Conservation (phyloP, 1,284 basidiomycete species). For the Rhodotorula sp. region DNA sequence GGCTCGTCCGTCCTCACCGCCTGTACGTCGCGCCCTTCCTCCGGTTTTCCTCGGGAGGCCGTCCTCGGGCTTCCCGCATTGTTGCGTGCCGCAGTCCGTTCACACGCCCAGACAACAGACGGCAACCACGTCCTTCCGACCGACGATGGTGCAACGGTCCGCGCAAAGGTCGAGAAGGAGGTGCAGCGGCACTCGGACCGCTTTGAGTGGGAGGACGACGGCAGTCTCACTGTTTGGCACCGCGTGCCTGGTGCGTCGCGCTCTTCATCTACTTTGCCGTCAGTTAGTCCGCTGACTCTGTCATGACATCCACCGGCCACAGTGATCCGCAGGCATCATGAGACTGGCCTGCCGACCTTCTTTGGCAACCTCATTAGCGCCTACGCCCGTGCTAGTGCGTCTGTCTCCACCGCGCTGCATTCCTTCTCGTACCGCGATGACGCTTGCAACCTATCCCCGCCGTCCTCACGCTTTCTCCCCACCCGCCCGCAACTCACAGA, state of each 20-base stretch:
- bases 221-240: constrained; percentile 7
- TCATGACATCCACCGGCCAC: too few species aligned
- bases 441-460: neutral
- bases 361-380: constrained; percentile 3
- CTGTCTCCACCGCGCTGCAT: too few species aligned
- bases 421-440: too few species aligned
- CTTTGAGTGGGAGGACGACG: constrained; percentile 5
- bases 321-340: constrained; percentile 2
- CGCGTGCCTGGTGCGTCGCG: neutral
- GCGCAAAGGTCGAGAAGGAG: constrained; percentile 8
- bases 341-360: neutral
- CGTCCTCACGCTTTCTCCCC: neutral
- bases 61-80: too few species aligned
- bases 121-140: neutral
- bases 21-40: neutral
- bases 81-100: too few species aligned
- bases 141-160: neutral
- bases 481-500: neutral
- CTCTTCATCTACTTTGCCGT: neutral
- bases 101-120: neutral
- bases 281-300: neutral
- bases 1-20: neutral
- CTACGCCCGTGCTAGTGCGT: constrained; percentile 3
- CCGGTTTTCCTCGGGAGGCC: neutral
- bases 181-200: constrained; percentile 6